Evolutionary conservation across 2,329 filamentous ascomycete genomes (phyloP), one percentile per base, ranked within the genome.

Genomic region (Fusarium sacchari): DNA sequence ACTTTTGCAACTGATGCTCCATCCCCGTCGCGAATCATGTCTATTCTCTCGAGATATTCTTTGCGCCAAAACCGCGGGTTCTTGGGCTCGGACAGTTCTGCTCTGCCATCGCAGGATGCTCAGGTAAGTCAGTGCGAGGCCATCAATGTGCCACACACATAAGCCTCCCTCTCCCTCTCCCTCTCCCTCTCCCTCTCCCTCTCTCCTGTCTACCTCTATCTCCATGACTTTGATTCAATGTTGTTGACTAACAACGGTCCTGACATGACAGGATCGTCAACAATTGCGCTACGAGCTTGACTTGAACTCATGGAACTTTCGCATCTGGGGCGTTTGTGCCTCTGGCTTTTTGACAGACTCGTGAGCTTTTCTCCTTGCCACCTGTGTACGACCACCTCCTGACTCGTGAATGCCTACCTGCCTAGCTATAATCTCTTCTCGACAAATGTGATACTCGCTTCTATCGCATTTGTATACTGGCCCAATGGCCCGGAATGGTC

Each of bases 291-390:
- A 87, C 75, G 86, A 88, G 74, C 83, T 88, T 40, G 86, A 88
- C 68, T 80, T 88, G 24, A 88, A 88, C 75, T 85, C 85, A 3
- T 88, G 86, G 86, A 88, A 88, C 75, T 77, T 88, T 57, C 83
- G 86, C 46, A 88, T 88, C 47, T 88, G 86, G 86, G 86, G 84
- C 6, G 86, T 88, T 36, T 86, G 86, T n/a, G 86, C 86, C 50
- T 88, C 86, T 1, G 86, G 86, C 14, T 88, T 88, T 69, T 80
- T 88, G 28, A 88, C 86, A 37, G 86, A 88, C 72, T 88, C 86
- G 85, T 87, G 78, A 61, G 85, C 80, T 60, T 60, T 55, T 71
- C 57, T 57, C 53, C 36, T n/a, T 7, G 24, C 46, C 28, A 28
- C 30, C 39, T 50, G 11, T n/a, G 43, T 34, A 26, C 49, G 42